These are phyloP conservation scores for Zostera marina DNA, from an alignment of 116 monocot genomes.

Conservation along the genomic window DNA sequence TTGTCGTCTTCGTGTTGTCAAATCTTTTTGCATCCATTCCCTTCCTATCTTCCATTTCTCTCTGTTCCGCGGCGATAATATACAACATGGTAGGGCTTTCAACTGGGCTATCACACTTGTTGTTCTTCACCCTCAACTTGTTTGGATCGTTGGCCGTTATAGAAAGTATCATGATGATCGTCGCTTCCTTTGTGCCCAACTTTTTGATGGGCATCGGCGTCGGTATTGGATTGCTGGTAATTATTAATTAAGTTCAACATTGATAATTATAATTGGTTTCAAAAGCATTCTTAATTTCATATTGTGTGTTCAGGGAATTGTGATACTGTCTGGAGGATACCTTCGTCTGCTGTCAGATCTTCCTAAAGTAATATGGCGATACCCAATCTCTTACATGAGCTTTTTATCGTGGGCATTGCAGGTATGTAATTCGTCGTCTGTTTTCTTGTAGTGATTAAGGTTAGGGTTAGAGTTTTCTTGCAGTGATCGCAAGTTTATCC, in stretches of 20 bases:
- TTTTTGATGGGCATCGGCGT: slow-evolving; percentile 80
- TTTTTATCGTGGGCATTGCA: slow-evolving; percentile 78
- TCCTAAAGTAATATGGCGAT: slow-evolving; percentile 80
- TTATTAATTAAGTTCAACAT: no score
- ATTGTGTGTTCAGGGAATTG: slow-evolving; percentile 20
- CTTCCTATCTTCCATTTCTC: slow-evolving; percentile 46
- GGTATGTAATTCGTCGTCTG: no score
- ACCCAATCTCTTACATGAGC: slow-evolving; percentile 68
- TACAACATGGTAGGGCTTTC: slow-evolving; percentile 74
- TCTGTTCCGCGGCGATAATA: slow-evolving; percentile 52
- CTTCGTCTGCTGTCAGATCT: slow-evolving; percentile 71
- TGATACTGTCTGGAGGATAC: slow-evolving; percentile 88
- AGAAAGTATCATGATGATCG: slow-evolving; percentile 85
- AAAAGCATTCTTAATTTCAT: no score
- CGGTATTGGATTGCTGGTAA: slow-evolving; percentile 41
- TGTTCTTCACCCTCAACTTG: slow-evolving; percentile 62
- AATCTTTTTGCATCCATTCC: slow-evolving; percentile 61
- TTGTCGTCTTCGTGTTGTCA: slow-evolving; percentile 50
- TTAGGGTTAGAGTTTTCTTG: neutral
- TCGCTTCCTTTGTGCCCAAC: slow-evolving; percentile 74
- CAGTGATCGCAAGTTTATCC: neutral
- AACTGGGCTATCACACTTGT: slow-evolving; percentile 46
- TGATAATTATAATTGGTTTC: no score
- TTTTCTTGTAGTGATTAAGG: neutral
- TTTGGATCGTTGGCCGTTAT: slow-evolving; percentile 69